Evolutionary conservation across 129 eudicot species (phyloP).

Genomic region (Lonicera japonica): DNA sequence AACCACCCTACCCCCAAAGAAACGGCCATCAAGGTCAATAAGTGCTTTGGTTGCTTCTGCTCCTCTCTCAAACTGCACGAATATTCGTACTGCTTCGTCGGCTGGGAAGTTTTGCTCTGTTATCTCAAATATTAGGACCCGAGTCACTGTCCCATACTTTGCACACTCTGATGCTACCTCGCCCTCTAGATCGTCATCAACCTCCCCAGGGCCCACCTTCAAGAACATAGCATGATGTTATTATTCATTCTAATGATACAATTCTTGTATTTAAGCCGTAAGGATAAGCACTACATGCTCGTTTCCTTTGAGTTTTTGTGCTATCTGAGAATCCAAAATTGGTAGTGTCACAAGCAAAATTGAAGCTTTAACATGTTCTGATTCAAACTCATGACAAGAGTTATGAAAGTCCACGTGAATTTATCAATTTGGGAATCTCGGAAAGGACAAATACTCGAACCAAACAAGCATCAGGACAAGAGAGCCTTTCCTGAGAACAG

Average conservation of each 20-base stretch:
- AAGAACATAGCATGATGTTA: conserved; percentile 4
- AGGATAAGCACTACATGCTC: neutral
- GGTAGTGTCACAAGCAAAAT: no score
- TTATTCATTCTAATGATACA: neutral
- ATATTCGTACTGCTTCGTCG: conserved; percentile 91
- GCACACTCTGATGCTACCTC: conserved; percentile 90
- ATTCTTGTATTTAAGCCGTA: neutral
- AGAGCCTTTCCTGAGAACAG: neutral
- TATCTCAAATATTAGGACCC: conserved; percentile 92
- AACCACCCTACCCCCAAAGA: conserved; percentile 82
- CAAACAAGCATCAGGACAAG: neutral
- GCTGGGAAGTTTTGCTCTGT: conserved; percentile 84
- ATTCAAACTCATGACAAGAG: no score
- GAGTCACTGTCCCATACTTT: conserved; percentile 77
- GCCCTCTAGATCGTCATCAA: conserved; percentile 80
- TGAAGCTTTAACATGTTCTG: no score
- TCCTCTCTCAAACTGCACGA: conserved; percentile 89
- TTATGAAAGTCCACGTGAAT: no score
- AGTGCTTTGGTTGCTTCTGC: conserved; percentile 91
- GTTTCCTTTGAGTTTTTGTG: no score
- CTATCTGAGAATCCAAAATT: no score
- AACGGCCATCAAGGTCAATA: conserved; percentile 91
- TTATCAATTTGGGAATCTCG: no score
- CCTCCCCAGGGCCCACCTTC: conserved; percentile 94
- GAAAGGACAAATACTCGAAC: no score